A percentile compares a stretch with the other conserved stretches of the same genome.
These are phyloP conservation scores for Yamadazyma buinensis DNA, from an alignment of 1,139 yeast genomes.

Conservation along the genomic window DNA sequence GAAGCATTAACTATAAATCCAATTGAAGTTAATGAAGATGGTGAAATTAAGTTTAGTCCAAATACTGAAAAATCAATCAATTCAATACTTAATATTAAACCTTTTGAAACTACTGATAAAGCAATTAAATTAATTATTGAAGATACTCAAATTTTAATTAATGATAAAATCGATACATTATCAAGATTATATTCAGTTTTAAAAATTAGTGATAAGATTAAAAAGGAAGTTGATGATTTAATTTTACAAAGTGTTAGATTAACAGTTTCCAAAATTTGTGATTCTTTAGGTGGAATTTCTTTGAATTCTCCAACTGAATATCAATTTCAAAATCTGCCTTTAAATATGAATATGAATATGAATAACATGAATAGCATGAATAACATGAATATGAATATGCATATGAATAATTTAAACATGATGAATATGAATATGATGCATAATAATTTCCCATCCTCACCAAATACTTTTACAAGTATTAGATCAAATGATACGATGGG, in stretches of 20 bases:
- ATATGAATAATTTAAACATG: not conserved
- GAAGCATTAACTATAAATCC: conserved; percentile 74
- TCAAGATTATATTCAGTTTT: conserved; percentile 72
- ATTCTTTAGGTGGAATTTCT: conserved; percentile 24
- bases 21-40: conserved; percentile 26
- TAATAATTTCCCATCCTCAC: not conserved
- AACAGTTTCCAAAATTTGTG: conserved; percentile 53
- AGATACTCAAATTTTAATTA: conserved; percentile 63
- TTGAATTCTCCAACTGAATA: conserved; percentile 9
- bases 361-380: not conserved
- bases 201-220: conserved; percentile 75
- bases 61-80: conserved; percentile 64
- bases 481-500: too few relatives aligned
- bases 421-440: not conserved
- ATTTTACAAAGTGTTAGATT: conserved; percentile 65
- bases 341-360: too few relatives aligned
- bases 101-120: conserved; percentile 59
- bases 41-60: conserved; percentile 56
- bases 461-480: not conserved
- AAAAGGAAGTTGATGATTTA: conserved; percentile 73
- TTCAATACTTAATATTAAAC: conserved; percentile 49
- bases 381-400: not conserved
- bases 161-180: conserved; percentile 70
- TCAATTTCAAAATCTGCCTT: conserved; percentile 2
- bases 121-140: conserved; percentile 60